These are phyloP conservation scores for Saccharomyces hybrid DNA, from an alignment of 1,139 yeast species.

Conservation along the genomic window DNA sequence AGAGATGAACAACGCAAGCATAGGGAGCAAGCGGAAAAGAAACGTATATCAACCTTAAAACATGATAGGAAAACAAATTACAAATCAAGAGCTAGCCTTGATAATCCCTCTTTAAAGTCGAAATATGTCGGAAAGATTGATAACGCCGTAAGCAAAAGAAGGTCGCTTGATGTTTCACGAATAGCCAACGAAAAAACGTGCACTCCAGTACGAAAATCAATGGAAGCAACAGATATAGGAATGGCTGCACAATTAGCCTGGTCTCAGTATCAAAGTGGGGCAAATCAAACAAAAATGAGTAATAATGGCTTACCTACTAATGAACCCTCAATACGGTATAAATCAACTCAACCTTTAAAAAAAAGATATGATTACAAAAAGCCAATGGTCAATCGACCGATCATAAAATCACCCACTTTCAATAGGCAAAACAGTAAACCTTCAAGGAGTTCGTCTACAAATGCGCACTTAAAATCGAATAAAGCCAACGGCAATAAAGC, in stretches of 20 bases:
- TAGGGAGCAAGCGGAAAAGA: not conserved
- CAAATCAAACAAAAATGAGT: not conserved
- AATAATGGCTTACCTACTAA: not conserved
- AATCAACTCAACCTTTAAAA: not conserved
- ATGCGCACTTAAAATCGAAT: not conserved
- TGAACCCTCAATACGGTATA: not conserved
- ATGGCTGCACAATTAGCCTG: constrained; percentile 18
- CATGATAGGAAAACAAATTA: not conserved
- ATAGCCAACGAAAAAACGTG: not conserved
- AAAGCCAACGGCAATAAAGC: not conserved
- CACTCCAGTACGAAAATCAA: constrained; percentile 3
- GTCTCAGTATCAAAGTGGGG: constrained; percentile 10
- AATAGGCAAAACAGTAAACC: not conserved
- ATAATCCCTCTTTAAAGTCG: not conserved
- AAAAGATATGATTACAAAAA: constrained; percentile 17
- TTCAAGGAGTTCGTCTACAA: not conserved
- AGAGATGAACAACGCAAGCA: constrained; percentile 1
- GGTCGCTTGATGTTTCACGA: not conserved
- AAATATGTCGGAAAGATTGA: not conserved
- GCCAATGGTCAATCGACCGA: constrained; percentile 20
- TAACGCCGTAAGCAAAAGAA: not conserved
- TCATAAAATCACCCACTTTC: constrained; percentile 13
- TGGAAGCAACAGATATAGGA: constrained; percentile 14
- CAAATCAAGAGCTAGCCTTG: not conserved
- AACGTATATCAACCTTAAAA: not conserved